A percentile compares a stretch with the other conserved stretches of the same genome.
Evolutionary conservation across 768 basidiomycete genomes (phyloP).

Genomic region (Kwoniella newhampshirensis): DNA sequence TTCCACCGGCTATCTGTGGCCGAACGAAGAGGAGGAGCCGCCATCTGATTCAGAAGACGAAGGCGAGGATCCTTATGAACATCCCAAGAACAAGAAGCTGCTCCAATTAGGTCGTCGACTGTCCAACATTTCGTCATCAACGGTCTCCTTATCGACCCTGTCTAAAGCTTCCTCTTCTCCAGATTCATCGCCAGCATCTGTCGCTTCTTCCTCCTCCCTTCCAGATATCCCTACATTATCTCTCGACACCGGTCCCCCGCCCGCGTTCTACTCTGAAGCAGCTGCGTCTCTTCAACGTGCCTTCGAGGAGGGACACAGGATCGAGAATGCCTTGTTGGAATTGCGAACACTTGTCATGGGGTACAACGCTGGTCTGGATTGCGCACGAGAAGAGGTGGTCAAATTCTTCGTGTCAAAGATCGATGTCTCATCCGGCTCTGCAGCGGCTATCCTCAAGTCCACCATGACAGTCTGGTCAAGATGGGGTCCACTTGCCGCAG

Average conservation of each 20-base stretch:
- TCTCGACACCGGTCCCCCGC: slow-evolving; percentile 38
- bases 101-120: slow-evolving; percentile 49
- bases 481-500: slow-evolving; percentile 81
- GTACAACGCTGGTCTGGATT: slow-evolving; percentile 82
- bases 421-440: slow-evolving; percentile 62
- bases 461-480: slow-evolving; percentile 65
- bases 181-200: slow-evolving; percentile 39
- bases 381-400: slow-evolving; percentile 84
- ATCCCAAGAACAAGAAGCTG: slow-evolving; percentile 48
- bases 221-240: slow-evolving; percentile 33
- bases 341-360: slow-evolving; percentile 96
- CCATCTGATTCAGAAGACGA: slow-evolving; percentile 53
- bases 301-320: slow-evolving; percentile 83
- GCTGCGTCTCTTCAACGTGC: slow-evolving; percentile 84
- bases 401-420: slow-evolving; percentile 76
- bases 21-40: slow-evolving; percentile 54
- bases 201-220: slow-evolving; percentile 36
- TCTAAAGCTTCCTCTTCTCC: slow-evolving; percentile 45
- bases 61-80: slow-evolving; percentile 57
- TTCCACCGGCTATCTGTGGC: slow-evolving; percentile 81
- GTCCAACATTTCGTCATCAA: slow-evolving; percentile 36
- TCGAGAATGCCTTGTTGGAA: slow-evolving; percentile 91
- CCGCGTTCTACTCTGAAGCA: slow-evolving; percentile 50
- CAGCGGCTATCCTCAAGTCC: slow-evolving; percentile 63
- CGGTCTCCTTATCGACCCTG: slow-evolving; percentile 43